phyloP scores from a whole-genome alignment of 2,329 filamentous ascomycete genomes.

The Epichloe sibirici region DNA sequence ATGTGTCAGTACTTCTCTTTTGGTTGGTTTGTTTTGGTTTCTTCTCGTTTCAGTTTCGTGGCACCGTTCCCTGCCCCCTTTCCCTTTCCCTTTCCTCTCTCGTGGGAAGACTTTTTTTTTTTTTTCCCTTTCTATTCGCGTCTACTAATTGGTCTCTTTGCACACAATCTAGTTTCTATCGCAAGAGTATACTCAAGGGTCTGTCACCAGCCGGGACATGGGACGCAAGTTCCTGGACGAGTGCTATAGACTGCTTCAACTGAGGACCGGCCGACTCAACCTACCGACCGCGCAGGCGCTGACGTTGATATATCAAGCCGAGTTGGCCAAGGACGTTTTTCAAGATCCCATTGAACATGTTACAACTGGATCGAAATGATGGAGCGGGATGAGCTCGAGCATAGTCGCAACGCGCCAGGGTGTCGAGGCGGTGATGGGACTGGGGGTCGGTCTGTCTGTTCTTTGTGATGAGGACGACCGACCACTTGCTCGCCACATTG shows the following conservation, averaged over 20 bases:
- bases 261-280: background rate
- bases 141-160: background rate
- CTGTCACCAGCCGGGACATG: background rate
- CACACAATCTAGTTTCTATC: background rate
- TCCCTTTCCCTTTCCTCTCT: background rate
- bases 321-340: background rate
- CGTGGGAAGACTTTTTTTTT: background rate
- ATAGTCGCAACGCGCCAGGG: no score
- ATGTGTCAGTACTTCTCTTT: background rate
- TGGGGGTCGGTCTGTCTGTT: no score
- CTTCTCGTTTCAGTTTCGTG: background rate
- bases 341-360: background rate
- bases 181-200: background rate
- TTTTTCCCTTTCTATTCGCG: background rate
- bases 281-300: slow-evolving; percentile 1
- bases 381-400: background rate
- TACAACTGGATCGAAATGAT: background rate
- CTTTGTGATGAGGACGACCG: no score
- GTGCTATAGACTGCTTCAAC: background rate
- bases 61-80: background rate
- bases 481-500: background rate
- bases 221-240: background rate
- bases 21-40: background rate
- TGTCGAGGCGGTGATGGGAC: background rate
- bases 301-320: slow-evolving; percentile 3